Evolutionary conservation across 768 basidiomycete species (phyloP), one percentile per base, ranked within the genome.

Genomic region (Kwoniella dendrophila): DNA sequence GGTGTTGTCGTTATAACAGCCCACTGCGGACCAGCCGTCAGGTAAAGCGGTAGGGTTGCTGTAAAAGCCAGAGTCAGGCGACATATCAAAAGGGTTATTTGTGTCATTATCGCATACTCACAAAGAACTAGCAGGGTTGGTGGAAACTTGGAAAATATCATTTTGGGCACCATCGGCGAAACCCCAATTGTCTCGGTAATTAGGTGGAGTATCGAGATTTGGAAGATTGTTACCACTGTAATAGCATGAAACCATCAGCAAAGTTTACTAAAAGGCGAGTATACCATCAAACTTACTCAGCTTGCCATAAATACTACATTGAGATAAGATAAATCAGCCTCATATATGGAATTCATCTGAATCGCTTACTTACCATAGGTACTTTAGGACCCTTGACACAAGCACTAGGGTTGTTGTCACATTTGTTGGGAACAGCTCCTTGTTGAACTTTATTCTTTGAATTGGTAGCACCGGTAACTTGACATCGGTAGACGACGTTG

Each of bases 121-220:
- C 53, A 22, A 38, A 6, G 53, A 24, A 18, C 36, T 41, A 4
- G 59, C 61, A 12, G 61, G 61, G 6, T 32, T 56, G 4, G 61
- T 26, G 18, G 53, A 53, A 20, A 45, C 6, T 16, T 6, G 18
- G 36, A 90, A 89, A 63, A 90, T 89, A 74, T 90, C 88, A 55
- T 83, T 73, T 73, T 92, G 90, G 0, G 88, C 80, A 8, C 90
- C 89, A 70, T 90, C 86, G 10, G 65, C 59, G 77, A 88, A 90
- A 71, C 87, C 86, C 82, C 88, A 90, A 14, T 85, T 78, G 62
- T 85, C 83, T 69, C 83, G 86, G 78, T 90, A 90, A 59, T 64
- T 59, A 11, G 78, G 79, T 20, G 76, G 72, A 29, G 24, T 20
- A 27, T 47, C 53, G 1, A 43, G 32, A 14, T 54, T 32, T 7